phyloP scores from a whole-genome alignment of 1,139 yeast genomes.

The Arxiozyma slooffiae region DNA sequence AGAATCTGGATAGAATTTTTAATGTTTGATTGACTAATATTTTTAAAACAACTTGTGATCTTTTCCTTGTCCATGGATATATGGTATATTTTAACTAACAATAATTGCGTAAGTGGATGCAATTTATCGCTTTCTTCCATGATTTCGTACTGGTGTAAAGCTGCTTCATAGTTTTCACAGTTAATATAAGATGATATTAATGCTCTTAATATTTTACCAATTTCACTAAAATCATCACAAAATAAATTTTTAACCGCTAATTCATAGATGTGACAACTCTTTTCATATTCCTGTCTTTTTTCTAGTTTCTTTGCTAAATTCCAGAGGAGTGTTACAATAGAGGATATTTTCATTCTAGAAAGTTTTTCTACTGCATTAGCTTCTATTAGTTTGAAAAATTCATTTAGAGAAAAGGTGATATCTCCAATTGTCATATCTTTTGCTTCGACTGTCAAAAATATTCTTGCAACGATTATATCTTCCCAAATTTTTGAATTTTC shows the following conservation, averaged over 20 bases:
- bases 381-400: slow-evolving; percentile 12
- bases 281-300: slow-evolving; percentile 13
- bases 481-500: slow-evolving; percentile 14
- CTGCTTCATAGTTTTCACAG: slow-evolving; percentile 8
- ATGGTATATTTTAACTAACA: slow-evolving; percentile 10
- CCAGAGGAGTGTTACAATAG: slow-evolving; percentile 22
- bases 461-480: slow-evolving; percentile 13
- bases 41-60: slow-evolving; percentile 9
- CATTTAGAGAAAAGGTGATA: slow-evolving; percentile 11
- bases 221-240: slow-evolving; percentile 15
- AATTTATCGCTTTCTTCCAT: slow-evolving; percentile 12
- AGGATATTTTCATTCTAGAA: slow-evolving; percentile 12
- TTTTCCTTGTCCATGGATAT: slow-evolving; percentile 6
- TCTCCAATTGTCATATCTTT: slow-evolving; percentile 12
- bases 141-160: slow-evolving; percentile 7
- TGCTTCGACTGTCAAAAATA: slow-evolving; percentile 19
- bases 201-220: slow-evolving; percentile 21
- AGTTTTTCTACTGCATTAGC: slow-evolving; percentile 8
- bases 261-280: slow-evolving; percentile 15
- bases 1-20: slow-evolving; percentile 15
- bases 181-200: slow-evolving; percentile 13
- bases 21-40: slow-evolving; percentile 10
- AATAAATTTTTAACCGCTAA: slow-evolving; percentile 13
- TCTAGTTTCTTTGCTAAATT: slow-evolving; percentile 22
- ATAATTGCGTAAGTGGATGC: slow-evolving; percentile 16